Base-by-base conservation (phyloP, 371 early-diverging fungal genomes). In the Apophysomyces sp. region DNA sequence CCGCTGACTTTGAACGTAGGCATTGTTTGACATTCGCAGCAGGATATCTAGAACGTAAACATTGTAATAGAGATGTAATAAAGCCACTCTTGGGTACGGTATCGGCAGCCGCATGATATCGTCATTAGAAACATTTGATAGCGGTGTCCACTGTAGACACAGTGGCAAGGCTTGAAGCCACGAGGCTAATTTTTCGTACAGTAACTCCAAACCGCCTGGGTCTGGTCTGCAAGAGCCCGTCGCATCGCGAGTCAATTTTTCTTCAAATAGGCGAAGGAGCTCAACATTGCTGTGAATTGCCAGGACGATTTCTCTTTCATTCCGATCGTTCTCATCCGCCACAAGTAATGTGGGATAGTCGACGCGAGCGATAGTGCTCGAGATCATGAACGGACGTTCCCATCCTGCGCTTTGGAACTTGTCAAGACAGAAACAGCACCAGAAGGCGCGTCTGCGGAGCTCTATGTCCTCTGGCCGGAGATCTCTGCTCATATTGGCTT, bases 331-430 rank as follows among this genome's bases (percentile, higher is more conserved):
- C 9, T 63, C 58, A 18, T 44, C 49, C 3, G n/a, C 49, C 4
- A 3, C 11, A 21, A 11, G 49, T 21, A 21, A 9, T 9, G 7
- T 44, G n/a, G 49, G 49, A 44, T 44, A n/a, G 12, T 53, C 36
- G 11, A 63, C 60, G 12, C 60, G 58, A 11, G 66, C 40, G 30
- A 66, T 58, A 0, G 51, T n/a, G 5, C 36, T 30, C 1, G 62
- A 40, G n/a, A 75, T 55, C 70, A 69, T 78, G 67, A 71, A 78
- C 2, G 81, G 69, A 18, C 74, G 58, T 29, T 72, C 74, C 62
- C 66, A 69, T 12, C 68, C 70, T 2, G 55, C 58, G 44, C 77
- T 73, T 52, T 72, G 75, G 34, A 66, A 32, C 34, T 75, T 75
- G 55, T 75, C 75, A 9, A 72, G 29, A 15, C 67, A 67, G 31